Percentiles rank a stretch among this genome's conserved stretches.
Evolutionary conservation across 345 rosid species (phyloP).

Genomic region (Sonneratia caseolaris): DNA sequence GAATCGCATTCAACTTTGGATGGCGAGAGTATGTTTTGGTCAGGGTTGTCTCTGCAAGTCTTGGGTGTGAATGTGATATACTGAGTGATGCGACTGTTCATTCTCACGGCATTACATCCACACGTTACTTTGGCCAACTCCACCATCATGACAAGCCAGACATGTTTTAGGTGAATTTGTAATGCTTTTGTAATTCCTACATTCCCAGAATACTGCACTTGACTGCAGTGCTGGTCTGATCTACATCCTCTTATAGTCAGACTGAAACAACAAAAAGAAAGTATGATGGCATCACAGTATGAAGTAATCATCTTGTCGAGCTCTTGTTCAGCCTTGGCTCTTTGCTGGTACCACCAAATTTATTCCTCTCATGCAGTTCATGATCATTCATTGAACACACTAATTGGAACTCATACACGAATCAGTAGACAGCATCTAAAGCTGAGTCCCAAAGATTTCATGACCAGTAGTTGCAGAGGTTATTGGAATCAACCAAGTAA

Average conservation of each 20-base stretch:
- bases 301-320: neutral
- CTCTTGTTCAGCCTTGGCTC: neutral
- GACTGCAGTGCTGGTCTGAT: too few species aligned
- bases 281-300: neutral
- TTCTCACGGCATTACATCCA: too few species aligned
- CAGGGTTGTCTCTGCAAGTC: neutral
- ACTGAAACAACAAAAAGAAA: neutral
- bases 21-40: neutral
- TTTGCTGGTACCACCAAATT: neutral
- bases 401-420: neutral
- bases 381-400: neutral
- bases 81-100: neutral
- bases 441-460: conserved; percentile 49
- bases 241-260: too few species aligned
- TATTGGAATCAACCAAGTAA: conserved; percentile 60
- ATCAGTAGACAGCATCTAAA: conserved; percentile 11
- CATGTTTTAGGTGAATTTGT: neutral
- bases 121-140: neutral
- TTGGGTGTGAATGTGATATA: neutral
- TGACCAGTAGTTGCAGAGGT: conserved; percentile 39
- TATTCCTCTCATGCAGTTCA: neutral
- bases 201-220: too few species aligned
- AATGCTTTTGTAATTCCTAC: too few species aligned
- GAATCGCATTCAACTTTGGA: neutral
- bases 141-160: neutral